Evolutionary conservation across 768 basidiomycete genomes (phyloP), one percentile per base, ranked within the genome.

Genomic region (Filobasidium floriforme): DNA sequence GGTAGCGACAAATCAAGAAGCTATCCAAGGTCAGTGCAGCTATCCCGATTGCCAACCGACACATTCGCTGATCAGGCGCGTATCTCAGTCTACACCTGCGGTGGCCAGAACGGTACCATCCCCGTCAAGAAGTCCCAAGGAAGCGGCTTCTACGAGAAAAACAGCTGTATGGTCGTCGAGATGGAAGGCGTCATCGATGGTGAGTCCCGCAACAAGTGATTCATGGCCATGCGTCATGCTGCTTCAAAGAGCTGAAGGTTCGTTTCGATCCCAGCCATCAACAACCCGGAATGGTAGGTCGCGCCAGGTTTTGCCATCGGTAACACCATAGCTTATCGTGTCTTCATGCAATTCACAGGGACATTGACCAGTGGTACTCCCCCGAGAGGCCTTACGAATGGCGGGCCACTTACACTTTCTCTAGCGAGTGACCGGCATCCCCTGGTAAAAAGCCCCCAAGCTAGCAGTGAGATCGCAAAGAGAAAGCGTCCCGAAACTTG

Each of bases 181-280:
- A 51, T 51, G 46, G 46, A 51, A 12, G 46, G 46, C 18, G 46
- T 51, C 46, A 51, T 51, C 24, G 46, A 51, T 51, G 46, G 46
- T 51, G 46, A 51, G 46, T 24, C 19, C 4, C 24, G 24, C 12
- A 3, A 12, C 46, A n/a, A n/a, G n/a, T n/a, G n/a, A 3, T 19
- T 51, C 24, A 19, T 5, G 18, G 3, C 12, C 18, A 18, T n/a
- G n/a, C n/a, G 46, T 3, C 6, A 51, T 51, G 19, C 46, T 51
- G 46, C 32, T 37, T 37, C 32, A 37, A 37, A 37, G n/a, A n/a
- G 12, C 46, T 51, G 18, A 51, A 3, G 12, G 12, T 51, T 6
- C 24, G 46, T 24, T 12, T 4, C 46, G 5, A 4, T 5, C 46
- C 5, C 3, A 51, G 46, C 46, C 46, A 51, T 51, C 46, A 51